Evolutionary conservation across 2,329 filamentous ascomycete genomes (phyloP), one percentile per base, ranked within the genome.

Genomic region (Elsinoe perseae): DNA sequence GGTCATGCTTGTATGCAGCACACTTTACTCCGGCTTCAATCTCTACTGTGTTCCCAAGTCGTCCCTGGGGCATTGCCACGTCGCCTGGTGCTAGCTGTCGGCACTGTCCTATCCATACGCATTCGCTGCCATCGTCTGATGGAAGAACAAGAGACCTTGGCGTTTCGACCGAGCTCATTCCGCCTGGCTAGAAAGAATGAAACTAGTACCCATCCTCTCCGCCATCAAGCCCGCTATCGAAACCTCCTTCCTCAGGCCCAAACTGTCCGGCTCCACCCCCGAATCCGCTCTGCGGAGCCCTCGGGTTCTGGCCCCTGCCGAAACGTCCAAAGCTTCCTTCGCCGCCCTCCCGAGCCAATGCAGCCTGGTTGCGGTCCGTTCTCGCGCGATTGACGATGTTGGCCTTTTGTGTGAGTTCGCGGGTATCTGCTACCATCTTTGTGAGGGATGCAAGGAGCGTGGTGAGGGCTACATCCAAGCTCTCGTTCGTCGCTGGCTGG

Each of bases 391-490:
- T 70, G 6, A 77, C 66, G 14, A 75, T 67, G 18, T 68, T 60
- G 62, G 85, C 88, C 70, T 91, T 95, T 65, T 82, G 84, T 42
- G 89, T 88, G 1, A 92, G 74, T 48, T 89, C 84, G 55, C 86
- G 81, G 21, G 87, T 83, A 30, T 83, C 80, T 56, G 81, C 81
- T 18, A 91, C 78, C 59, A 83, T 87, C 60, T 86, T 80, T 61
- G 91, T 84, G 27, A 96, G 78, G 20, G 81, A 79, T 43, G 87
- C 85, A 7, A 97, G 79, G 1, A 97, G 75, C 3, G 82, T 81
- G 50, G 95, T 80, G 2, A 96, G 79, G 56, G 85, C 79, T 25
- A 95, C 89, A 64, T 97, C 89, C 16, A 60, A 59, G 7, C 61
- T 58, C 23, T 48, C 30, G n/a, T 20, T 42, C 8, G 46, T 44